Base-by-base conservation (phyloP, 1,284 basidiomycete species). In the Mycena citricolor region DNA sequence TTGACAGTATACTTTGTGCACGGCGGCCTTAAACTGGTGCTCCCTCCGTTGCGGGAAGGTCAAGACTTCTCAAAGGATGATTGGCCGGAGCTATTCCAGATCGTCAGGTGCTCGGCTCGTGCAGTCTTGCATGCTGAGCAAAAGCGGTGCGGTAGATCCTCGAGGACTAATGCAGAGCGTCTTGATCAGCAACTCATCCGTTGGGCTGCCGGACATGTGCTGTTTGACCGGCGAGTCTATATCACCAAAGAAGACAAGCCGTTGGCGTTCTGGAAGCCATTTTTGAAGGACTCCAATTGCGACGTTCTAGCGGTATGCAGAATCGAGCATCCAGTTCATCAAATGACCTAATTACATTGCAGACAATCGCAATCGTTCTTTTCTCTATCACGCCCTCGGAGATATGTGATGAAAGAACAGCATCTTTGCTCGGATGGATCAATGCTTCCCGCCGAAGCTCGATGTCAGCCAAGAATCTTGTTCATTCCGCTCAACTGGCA, bases 321-420 rank as follows among this genome's bases (percentile, higher is more conserved):
- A n/a, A n/a, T n/a, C n/a, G n/a, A n/a, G n/a, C n/a, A n/a, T n/a
- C n/a, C n/a, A n/a, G n/a, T n/a, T n/a, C n/a, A n/a, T n/a, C n/a
- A n/a, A n/a, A n/a, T 26, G 20, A 12, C 6, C 12, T 34, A 11
- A 35, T 16, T 42, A 13, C 36, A 37, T n/a, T n/a, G 37, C 24
- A 61, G 57, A 25, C 22, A 20, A 29, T 61, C 24, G 59, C 54
- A n/a, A 42, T 59, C 47, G 58, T 57, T 24, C 11, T 57, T 8
- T 61, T 61, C 32, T 59, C 56, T 2, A 58, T 61, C 28, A 51
- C 55, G 4, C 59, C 58, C 1, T 63, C 57, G 2, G 56, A 61
- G 47, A 59, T 61, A 5, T 61, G 60, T 32, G 57, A 63, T 47
- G 58, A 61, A 29, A 45, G 51, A 4, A 59, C 56, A 10, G 60